These are phyloP conservation scores for Mycena pura DNA, from an alignment of 768 basidiomycete genomes.

Conservation along the genomic window DNA sequence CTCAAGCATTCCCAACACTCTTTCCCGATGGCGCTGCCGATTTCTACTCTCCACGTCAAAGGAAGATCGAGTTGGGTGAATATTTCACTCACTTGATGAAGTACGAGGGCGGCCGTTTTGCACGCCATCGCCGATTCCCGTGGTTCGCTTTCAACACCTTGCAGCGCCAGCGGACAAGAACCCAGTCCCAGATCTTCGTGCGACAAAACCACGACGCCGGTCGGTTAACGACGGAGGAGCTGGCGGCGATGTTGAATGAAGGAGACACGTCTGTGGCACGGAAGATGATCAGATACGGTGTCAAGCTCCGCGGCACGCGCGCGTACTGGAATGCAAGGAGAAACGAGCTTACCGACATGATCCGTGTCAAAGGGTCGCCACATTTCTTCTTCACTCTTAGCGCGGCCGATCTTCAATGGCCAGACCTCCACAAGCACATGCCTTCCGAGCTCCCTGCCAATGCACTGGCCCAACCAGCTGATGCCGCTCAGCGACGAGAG, in stretches of 20 bases:
- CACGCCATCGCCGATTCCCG: constrained; percentile 16
- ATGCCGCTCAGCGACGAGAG: no score
- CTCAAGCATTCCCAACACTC: constrained; percentile 15
- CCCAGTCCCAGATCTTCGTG: constrained; percentile 8
- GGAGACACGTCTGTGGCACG: constrained; percentile 4
- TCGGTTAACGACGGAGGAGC: constrained; percentile 6
- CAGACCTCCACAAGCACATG: constrained; percentile 28
- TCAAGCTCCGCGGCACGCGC: constrained; percentile 9
- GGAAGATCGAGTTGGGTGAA: constrained; percentile 7
- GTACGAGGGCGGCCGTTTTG: constrained; percentile 18
- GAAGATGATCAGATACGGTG: constrained; percentile 16
- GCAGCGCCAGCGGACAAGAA: constrained; percentile 8
- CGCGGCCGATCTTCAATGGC: constrained; percentile 19
- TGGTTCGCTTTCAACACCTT: constrained; percentile 25
- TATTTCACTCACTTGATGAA: constrained; percentile 16
- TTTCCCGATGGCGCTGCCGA: constrained; percentile 18
- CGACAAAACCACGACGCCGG: constrained; percentile 14
- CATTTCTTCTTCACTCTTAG: constrained; percentile 21
- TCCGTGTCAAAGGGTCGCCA: constrained; percentile 4
- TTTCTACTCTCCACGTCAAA: constrained; percentile 1
- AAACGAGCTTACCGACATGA: constrained; percentile 7
- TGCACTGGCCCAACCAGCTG: constrained; percentile 14
- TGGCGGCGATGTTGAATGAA: constrained; percentile 1
- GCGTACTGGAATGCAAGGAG: constrained; percentile 17
- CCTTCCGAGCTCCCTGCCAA: constrained; percentile 13